Base-by-base conservation (phyloP, 768 basidiomycete species). In the Tricholoma matsutake region DNA sequence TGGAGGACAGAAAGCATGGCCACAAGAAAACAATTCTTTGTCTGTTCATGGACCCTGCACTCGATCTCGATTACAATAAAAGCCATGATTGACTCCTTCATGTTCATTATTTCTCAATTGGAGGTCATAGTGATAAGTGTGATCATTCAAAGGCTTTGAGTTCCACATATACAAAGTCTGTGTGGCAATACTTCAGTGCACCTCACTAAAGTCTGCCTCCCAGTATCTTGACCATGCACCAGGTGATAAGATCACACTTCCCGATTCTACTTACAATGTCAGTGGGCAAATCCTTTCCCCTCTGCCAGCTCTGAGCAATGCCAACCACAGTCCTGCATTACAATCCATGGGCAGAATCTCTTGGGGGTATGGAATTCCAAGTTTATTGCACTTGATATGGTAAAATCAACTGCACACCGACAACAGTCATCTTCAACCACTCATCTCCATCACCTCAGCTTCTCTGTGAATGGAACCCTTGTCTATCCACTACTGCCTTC, bases 1-100 rank as follows among this genome's bases (percentile, higher is more conserved):
- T 64, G 6, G 56, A 60, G 1, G 57, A 32, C 49, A 35, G 56
- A n/a, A 56, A 41, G 14, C 43, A 25, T 18, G 59, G 20, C 7
- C 67, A 65, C 59, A 68, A 68, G 52, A 66, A 62, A 52, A 54
- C 66, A 3, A 59, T 65, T n/a, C 59, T 69, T 2, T 63, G 64
- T 1, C 16, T 45, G 1, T 49, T 61, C 1, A 61, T 68, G 22
- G 62, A 67, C 20, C 59, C 60, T 11, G 41, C 60, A 2, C 41
- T 61, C 8, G 62, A 65, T 53, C 41, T 62, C 29, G 58, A 64
- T 37, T 57, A 56, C 29, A 47, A 64, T 11, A 63, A 56, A 55
- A 69, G 62, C 31, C 64, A 65, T 59, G 69, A 70, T 31, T 65
- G 64, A 16, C 59, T 70, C 6, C 60, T 66, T 31, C 64, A 61